Evolutionary conservation across 139 green algal genomes (phyloP), one percentile per base, ranked within the genome.

Genomic region (Volvox reticuliferus): DNA sequence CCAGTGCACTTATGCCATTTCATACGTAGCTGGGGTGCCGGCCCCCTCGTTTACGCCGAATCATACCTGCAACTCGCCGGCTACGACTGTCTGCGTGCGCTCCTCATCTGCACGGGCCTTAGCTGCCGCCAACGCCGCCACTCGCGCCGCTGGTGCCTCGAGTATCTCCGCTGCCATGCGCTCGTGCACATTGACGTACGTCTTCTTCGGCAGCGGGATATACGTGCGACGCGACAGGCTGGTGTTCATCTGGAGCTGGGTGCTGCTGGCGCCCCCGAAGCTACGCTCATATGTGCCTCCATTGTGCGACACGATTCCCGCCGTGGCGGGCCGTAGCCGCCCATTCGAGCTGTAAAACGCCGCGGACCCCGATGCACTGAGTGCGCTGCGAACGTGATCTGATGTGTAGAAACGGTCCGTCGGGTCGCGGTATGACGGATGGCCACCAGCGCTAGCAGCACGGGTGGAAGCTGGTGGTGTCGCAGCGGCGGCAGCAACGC

Each of bases 181-280:
- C n/a, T 83, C 79, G 55, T 86, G 79, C 81, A 92, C 89, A 18
- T 85, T 61, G 32, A 76, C 71, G 79, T 89, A 92, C 32, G 89
- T 78, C 80, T 76, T 79, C 69, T 88, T 92, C 0, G 89, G 89
- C 67, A 92, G 16, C 62, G 87, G 87, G 14, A 91, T 86, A 1
- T 68, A 12, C 30, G 73, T 55, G 12, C 44, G 32, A 0, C 35
- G 44, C 50, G 36, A 32, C 36, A 63, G 16, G 36, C 78, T 26
- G 36, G 26, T 44, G 32, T 24, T 24, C 36, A 5, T 24, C 1
- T 28, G 32, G 32, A 33, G 19, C 21, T 67, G 14, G 12, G 6
- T 68, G 18, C 37, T 84, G 78, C 35, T 84, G 78, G 26, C 32
- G 78, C 78, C 37, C 17, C 17, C 78, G 20, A 32, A 0, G 78